Conservation (phyloP, 495 filamentous ascomycete species). For the Jackrogersella multiformis region DNA sequence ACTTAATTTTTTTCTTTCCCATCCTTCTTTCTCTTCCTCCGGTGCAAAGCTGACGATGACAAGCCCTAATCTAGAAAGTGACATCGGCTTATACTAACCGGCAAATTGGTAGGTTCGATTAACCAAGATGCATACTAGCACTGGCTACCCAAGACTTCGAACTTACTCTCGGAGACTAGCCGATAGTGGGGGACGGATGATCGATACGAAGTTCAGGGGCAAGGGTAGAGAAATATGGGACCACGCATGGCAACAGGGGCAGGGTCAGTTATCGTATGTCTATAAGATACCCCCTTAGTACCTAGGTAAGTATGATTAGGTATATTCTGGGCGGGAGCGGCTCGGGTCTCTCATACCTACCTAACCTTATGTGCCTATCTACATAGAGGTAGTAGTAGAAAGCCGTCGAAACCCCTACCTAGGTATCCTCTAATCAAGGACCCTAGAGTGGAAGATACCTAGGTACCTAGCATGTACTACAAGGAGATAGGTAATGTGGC, state of each 20-base stretch:
- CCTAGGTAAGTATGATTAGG: too few relatives aligned
- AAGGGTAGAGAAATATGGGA: slow-evolving; percentile 23
- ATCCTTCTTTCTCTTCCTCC: not conserved
- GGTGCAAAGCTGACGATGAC: slow-evolving; percentile 9
- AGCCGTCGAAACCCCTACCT: too few relatives aligned
- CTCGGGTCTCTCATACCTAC: too few relatives aligned
- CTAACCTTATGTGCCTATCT: too few relatives aligned
- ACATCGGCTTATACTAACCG: slow-evolving; percentile 24
- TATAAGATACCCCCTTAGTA: slow-evolving; percentile 3
- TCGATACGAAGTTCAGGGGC: slow-evolving; percentile 42
- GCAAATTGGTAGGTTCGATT: slow-evolving; percentile 14
- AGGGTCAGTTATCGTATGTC: slow-evolving; percentile 1
- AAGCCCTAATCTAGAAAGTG: slow-evolving; percentile 38
- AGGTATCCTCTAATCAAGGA: too few relatives aligned
- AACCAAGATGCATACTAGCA: slow-evolving; percentile 19
- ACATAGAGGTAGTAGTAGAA: too few relatives aligned
- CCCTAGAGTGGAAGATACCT: too few relatives aligned
- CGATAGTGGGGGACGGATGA: slow-evolving; percentile 31
- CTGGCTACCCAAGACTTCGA: too few relatives aligned
- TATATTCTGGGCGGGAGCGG: too few relatives aligned
- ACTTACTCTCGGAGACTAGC: slow-evolving; percentile 29
- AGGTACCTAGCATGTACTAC: too few relatives aligned
- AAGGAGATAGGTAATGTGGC: too few relatives aligned
- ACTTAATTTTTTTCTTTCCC: slow-evolving; percentile 1
- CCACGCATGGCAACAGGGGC: slow-evolving; percentile 32